phyloP scores from a whole-genome alignment of 1,284 basidiomycete genomes.

The Ceratorhiza oryzae-sativae region DNA sequence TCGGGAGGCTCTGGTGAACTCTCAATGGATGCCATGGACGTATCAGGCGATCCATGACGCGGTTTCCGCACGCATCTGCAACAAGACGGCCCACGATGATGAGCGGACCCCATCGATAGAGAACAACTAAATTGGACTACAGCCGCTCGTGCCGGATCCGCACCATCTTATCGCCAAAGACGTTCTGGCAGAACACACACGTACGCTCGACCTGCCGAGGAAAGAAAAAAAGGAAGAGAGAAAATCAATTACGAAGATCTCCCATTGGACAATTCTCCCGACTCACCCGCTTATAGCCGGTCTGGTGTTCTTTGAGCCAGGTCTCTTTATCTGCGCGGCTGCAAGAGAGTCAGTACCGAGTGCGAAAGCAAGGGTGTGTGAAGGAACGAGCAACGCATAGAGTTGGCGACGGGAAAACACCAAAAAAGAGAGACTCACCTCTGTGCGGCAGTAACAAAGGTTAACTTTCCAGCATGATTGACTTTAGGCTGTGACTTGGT shows the following conservation, averaged over 20 bases:
- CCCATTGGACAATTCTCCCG: not conserved
- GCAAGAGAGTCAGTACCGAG: not conserved
- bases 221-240: not conserved
- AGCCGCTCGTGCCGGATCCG: conserved; percentile 32
- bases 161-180: conserved; percentile 35
- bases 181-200: conserved; percentile 30
- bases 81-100: not conserved
- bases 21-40: conserved; percentile 20
- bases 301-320: conserved; percentile 35
- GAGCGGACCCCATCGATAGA: not conserved
- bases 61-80: conserved; percentile 27
- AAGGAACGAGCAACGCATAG: not conserved
- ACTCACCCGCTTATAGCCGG: conserved; percentile 39
- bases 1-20: conserved; percentile 27
- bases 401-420: not conserved
- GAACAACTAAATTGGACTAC: conserved; percentile 23
- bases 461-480: conserved; percentile 29
- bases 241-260: not conserved
- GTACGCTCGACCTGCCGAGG: conserved; percentile 16
- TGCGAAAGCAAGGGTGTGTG: not conserved
- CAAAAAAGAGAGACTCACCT: conserved; percentile 17
- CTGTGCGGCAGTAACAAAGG: conserved; percentile 35
- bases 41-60: conserved; percentile 31
- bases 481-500: conserved; percentile 36
- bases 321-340: conserved; percentile 34